Evolutionary conservation across 1,139 yeast species (phyloP), one percentile per base, ranked within the genome.

Genomic region (Maudiozyma humilis): DNA sequence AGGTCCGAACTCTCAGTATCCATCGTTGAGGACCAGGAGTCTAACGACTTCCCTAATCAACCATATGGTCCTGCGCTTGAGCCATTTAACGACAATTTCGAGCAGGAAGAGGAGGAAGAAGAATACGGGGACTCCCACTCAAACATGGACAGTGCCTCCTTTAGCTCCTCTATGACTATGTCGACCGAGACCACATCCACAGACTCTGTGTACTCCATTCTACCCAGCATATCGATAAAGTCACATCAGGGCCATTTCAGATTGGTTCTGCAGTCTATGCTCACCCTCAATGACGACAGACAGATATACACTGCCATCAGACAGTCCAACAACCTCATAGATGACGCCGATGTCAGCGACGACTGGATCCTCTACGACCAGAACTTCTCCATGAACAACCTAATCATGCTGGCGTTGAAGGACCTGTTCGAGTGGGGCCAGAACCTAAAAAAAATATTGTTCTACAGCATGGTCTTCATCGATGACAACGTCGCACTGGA

Each of bases 361-460:
- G 70, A 67, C 44, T 67, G 71, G 71, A 50, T 67, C 12, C 50
- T 67, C 2, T 67, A 67, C 43, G 71, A 67, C 50, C 57, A 63
- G 3, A 51, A 56, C 4, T 67, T 66, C 44, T 60, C 67, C 4
- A 54, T 66, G 59, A 52, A 60, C 29, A 66, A 67, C 46, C 46
- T 66, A 32, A 67, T 64, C 42, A 57, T 67, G 41, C 49, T 66
- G 19, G 54, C 64, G 2, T 47, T 67, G 19, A 57, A 59, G 16
- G 69, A 66, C 33, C 52, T 67, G 19, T 47, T 64, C 32, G 65
- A 58, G 19, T 46, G 51, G 25, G 60, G 61, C 34, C 54, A 52
- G 38, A 51, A 53, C 31, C 55, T 58, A 6, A 57, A 59, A 2
- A 67, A 65, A 47, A 58, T 67, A 17, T 44, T 67, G n/a, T 66